A percentile compares a stretch with the other conserved stretches of the same genome.
Evolutionary conservation across 257 asterid genomes (phyloP).

Genomic region (Ocimum tenuiflorum): DNA sequence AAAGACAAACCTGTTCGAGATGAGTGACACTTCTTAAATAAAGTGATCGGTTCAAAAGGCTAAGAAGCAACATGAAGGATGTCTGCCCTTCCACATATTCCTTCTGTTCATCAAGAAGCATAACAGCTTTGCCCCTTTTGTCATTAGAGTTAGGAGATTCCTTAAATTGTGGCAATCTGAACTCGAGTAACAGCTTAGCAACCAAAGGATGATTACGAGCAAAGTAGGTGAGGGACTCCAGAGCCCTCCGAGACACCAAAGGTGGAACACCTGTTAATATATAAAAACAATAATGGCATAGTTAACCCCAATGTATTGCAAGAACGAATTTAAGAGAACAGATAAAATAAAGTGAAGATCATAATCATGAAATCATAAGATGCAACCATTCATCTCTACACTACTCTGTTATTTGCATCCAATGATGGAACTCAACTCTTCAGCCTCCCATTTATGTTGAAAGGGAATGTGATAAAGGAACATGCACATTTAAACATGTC

Average conservation of each 20-base stretch:
- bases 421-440: not conserved
- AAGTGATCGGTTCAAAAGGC: constrained; percentile 79
- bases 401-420: too few relatives aligned
- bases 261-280: constrained; percentile 79
- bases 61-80: constrained; percentile 62
- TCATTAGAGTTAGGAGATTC: constrained; percentile 40
- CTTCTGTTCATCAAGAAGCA: constrained; percentile 42
- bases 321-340: not conserved
- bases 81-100: constrained; percentile 42
- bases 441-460: not conserved
- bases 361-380: not conserved
- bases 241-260: constrained; percentile 78
- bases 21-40: constrained; percentile 87
- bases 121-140: constrained; percentile 52
- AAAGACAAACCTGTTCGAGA: constrained; percentile 73
- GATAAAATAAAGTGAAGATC: not conserved
- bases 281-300: not conserved
- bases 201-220: constrained; percentile 83
- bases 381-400: too few relatives aligned
- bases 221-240: constrained; percentile 84
- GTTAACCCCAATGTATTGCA: not conserved
- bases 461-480: not conserved
- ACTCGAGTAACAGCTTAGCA: constrained; percentile 70
- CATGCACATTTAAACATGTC: not conserved
- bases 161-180: constrained; percentile 40